Evolutionary conservation across 202 grass and related monocot species (phyloP).

Genomic region (Schoenoplectus tabernaemontani): DNA sequence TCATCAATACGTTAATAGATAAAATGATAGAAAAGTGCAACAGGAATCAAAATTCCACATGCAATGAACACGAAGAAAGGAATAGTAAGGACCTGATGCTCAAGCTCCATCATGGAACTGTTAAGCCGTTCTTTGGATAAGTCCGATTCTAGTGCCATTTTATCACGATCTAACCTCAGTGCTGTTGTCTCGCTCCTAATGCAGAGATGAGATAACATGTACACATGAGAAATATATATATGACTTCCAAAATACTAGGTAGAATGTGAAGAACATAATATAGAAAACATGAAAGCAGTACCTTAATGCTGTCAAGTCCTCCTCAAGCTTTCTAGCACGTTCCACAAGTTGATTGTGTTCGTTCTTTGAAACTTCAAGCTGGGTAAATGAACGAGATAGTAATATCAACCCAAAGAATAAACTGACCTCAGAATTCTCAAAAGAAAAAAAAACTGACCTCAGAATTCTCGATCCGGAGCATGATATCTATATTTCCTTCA

Average conservation of each 20-base stretch:
- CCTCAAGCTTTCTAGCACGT: slow-evolving; percentile 61
- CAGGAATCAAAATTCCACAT: neutral
- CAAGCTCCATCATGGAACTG: slow-evolving; percentile 61
- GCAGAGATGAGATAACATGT: neutral
- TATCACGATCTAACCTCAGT: slow-evolving; percentile 63
- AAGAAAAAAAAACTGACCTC: slow-evolving; percentile 57
- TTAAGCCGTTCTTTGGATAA: slow-evolving; percentile 83
- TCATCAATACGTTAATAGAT: neutral
- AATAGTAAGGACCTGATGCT: slow-evolving; percentile 59
- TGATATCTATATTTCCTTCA: slow-evolving; percentile 64
- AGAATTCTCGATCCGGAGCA: slow-evolving; percentile 77
- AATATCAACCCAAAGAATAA: slow-evolving; percentile 9
- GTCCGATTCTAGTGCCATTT: slow-evolving; percentile 58
- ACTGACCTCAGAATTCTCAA: too few species aligned
- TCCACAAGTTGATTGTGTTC: slow-evolving; percentile 69
- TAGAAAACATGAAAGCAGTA: slow-evolving; percentile 22
- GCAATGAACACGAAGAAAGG: slow-evolving; percentile 8
- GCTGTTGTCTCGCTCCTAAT: slow-evolving; percentile 47
- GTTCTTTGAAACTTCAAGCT: slow-evolving; percentile 62
- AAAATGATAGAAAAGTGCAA: neutral
- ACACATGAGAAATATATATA: neutral
- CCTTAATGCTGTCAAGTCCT: slow-evolving; percentile 73
- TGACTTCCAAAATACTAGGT: neutral
- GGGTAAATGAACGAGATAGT: neutral
- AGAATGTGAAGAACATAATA: slow-evolving; percentile 16